A percentile compares a stretch with the other conserved stretches of the same genome.
Evolutionary conservation across 192 early-diverging fungal genomes (phyloP).

Genomic region (Gaertneriomyces semiglobifer): DNA sequence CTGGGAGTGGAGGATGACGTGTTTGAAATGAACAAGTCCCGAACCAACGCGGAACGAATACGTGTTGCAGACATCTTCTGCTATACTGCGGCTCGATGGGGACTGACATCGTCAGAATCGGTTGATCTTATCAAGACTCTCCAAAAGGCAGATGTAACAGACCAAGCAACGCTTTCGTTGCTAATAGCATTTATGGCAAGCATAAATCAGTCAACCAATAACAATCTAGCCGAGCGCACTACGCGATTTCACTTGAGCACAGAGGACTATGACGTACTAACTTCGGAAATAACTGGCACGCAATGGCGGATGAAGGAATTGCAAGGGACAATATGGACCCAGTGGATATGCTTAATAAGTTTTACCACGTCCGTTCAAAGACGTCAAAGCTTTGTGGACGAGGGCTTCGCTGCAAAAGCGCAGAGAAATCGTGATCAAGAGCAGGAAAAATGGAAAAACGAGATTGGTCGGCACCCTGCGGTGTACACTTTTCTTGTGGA

Average conservation of each 20-base stretch:
- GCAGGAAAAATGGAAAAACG: slow-evolving; percentile 17
- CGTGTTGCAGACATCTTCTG: slow-evolving; percentile 15
- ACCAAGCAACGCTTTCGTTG: slow-evolving; percentile 11
- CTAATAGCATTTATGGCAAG: slow-evolving; percentile 8
- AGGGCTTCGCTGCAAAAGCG: background rate
- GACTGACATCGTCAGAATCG: slow-evolving; percentile 8
- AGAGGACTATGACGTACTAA: background rate
- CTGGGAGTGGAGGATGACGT: slow-evolving; percentile 18
- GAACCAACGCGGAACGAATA: background rate
- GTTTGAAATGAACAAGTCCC: slow-evolving; percentile 4
- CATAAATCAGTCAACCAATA: background rate
- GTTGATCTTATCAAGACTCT: slow-evolving; percentile 9
- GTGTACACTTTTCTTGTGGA: slow-evolving; percentile 19
- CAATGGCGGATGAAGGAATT: slow-evolving; percentile 19
- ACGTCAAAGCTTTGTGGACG: slow-evolving; percentile 4
- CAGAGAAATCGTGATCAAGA: slow-evolving; percentile 2
- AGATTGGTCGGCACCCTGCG: background rate
- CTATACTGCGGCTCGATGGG: slow-evolving; percentile 11
- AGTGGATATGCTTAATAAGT: slow-evolving; percentile 13
- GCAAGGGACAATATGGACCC: slow-evolving; percentile 10
- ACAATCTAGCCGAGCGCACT: too few species aligned
- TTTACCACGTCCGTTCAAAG: background rate
- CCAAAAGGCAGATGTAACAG: background rate
- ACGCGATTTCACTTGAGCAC: too few species aligned
- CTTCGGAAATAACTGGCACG: background rate